A percentile compares a stretch with the other conserved stretches of the same genome.
These are phyloP conservation scores for Chaetoceros tenuissimus DNA, from an alignment of 108 stramenopile genomes.

Conservation along the genomic window DNA sequence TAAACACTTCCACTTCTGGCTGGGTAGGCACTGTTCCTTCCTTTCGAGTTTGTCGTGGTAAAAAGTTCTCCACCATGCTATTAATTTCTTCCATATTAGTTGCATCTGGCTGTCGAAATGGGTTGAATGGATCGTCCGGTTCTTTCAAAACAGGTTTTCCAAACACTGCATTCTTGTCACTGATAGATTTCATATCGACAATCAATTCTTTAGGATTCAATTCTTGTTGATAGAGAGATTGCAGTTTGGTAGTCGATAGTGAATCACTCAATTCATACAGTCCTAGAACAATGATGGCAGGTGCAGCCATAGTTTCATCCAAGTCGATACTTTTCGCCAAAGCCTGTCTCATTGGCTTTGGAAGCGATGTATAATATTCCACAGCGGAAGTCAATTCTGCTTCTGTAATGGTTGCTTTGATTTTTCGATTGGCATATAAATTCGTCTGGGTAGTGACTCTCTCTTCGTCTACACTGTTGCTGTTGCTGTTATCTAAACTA, in stretches of 20 bases:
- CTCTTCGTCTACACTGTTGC: neutral
- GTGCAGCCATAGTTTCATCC: neutral
- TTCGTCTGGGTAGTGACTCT: neutral
- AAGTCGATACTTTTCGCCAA: neutral
- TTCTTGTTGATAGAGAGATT: neutral
- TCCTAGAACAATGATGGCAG: neutral
- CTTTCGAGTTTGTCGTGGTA: neutral
- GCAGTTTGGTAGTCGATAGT: neutral
- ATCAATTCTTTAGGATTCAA: neutral
- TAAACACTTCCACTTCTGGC: constrained; percentile 5
- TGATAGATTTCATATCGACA: neutral
- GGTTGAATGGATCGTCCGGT: neutral
- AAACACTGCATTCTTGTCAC: neutral
- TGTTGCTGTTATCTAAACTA: neutral
- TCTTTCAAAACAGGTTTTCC: too few relatives aligned
- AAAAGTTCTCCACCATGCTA: neutral
- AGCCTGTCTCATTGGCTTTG: neutral
- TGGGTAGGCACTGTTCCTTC: neutral
- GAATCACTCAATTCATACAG: neutral
- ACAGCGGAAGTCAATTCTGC: neutral
- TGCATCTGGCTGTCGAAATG: neutral
- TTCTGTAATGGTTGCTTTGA: neutral
- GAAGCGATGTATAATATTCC: neutral
- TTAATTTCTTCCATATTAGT: neutral
- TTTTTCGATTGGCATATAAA: neutral